Conservation (phyloP, 768 basidiomycete species). For the Tricholoma flavovirens region DNA sequence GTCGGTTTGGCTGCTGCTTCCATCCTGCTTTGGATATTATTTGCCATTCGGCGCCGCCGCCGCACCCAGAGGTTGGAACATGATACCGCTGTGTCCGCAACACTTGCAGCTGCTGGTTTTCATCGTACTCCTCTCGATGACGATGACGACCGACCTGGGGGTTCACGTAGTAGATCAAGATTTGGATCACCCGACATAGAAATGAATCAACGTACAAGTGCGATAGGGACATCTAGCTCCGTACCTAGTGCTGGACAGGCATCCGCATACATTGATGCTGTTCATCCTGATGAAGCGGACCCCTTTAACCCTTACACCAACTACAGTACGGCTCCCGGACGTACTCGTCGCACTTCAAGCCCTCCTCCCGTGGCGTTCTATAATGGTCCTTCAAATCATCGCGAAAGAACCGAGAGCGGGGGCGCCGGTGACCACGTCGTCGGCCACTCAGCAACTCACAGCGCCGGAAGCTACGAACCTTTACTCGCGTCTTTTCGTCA, state of each 20-base stretch:
- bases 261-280: slow-evolving; percentile 33
- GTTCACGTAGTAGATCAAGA: slow-evolving; percentile 17
- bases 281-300: slow-evolving; percentile 29
- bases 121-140: slow-evolving; percentile 64
- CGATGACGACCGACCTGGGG: slow-evolving; percentile 36
- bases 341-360: slow-evolving; percentile 40
- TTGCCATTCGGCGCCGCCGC: slow-evolving; percentile 62
- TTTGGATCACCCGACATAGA: slow-evolving; percentile 27
- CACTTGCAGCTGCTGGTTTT: slow-evolving; percentile 66
- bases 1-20: slow-evolving; percentile 76
- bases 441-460: slow-evolving; percentile 41
- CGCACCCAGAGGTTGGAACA: slow-evolving; percentile 57
- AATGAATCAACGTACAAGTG: slow-evolving; percentile 37
- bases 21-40: slow-evolving; percentile 64
- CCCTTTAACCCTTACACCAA: slow-evolving; percentile 52
- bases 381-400: slow-evolving; percentile 22
- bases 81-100: slow-evolving; percentile 66
- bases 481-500: slow-evolving; percentile 44
- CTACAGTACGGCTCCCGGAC: slow-evolving; percentile 31
- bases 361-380: slow-evolving; percentile 35
- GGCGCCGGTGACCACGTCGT: slow-evolving; percentile 22
- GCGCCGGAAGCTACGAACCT: slow-evolving; percentile 56
- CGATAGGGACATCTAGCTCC: slow-evolving; percentile 13
- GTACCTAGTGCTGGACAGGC: slow-evolving; percentile 25
- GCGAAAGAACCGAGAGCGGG: slow-evolving; percentile 27